A percentile compares a stretch with the other conserved stretches of the same genome.
phyloP scores from a whole-genome alignment of 2,329 filamentous ascomycete species.

The Biscogniauxia mediterranea region DNA sequence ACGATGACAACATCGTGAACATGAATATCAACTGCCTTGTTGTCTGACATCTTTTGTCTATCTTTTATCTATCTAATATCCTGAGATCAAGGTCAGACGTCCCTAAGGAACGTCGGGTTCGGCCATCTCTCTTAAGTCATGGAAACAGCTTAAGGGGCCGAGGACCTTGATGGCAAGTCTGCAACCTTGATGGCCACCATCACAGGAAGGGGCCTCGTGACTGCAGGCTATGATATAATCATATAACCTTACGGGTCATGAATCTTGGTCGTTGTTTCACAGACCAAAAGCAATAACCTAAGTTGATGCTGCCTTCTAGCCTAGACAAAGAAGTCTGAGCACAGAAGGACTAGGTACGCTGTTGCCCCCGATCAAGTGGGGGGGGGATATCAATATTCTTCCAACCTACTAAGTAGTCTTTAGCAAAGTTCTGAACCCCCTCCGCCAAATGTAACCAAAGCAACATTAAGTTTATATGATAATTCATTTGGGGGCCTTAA shows the following conservation, averaged over 20 bases:
- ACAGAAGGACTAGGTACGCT: neutral
- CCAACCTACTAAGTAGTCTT: no score
- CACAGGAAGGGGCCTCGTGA: neutral
- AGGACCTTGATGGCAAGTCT: neutral
- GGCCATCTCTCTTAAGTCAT: neutral
- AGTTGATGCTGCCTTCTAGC: neutral
- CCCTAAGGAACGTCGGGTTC: neutral
- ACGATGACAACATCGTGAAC: conserved; percentile 69
- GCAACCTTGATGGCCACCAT: neutral
- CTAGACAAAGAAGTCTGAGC: neutral
- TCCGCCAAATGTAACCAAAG: neutral
- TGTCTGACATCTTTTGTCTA: conserved; percentile 12
- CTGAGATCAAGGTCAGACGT: neutral
- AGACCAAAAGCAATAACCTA: neutral
- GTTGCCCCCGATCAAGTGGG: neutral
- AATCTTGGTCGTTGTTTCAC: neutral
- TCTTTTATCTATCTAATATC: conserved; percentile 1
- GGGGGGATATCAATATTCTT: no score
- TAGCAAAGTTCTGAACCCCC: neutral
- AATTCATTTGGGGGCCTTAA: neutral
- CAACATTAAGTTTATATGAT: neutral
- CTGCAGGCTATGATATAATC: neutral
- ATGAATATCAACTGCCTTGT: conserved; percentile 25
- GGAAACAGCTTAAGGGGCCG: neutral
- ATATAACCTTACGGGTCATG: neutral